Base-by-base conservation (phyloP, 23 red algal genomes). In the Chondrus crispus region DNA sequence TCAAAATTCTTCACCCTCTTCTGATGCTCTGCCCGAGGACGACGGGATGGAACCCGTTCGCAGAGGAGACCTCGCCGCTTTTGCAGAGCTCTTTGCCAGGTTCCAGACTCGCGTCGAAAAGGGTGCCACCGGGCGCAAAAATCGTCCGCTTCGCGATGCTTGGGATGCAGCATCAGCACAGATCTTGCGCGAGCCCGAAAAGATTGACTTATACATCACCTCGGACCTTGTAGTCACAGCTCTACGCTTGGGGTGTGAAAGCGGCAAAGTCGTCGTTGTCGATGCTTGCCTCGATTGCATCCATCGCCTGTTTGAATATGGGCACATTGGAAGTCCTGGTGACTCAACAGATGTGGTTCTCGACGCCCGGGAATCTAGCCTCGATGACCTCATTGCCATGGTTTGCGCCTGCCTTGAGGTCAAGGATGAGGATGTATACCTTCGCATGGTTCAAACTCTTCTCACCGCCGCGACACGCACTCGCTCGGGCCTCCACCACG, bases 381-480 rank as follows among this genome's bases (percentile, higher is more conserved):
- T 96, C 19, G 93, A 95, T 78, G 89, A 95, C 68, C 44, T 95
- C 18, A 90, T 98, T 32, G 68, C 86, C 32, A 64, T 90, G 72
- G 96, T 95, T 22, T 98, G 96, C 84, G 83, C 62, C 42, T 93
- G 93, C 77, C 75, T 98, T 33, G 88, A 98, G 49, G 90, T 93
- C 39, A 95, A 95, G 79, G 93, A 98, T 77, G 96, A 98, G 53
- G 81, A 88, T 39, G 94, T 95, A 3, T 95, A 90, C 24, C 78
- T 98, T 48, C 88, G 96, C 41, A 92, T 98, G 88, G 90, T 94
- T 71, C 96, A 98, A 76, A 93, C 93, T 26, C 82, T 98, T 13
- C 58, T 98, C 62, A 95, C 91, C 26, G 87, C 93, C 19, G 84
- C 89, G 30, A 95, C 93, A 7, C 92, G 93, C 38, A 92, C 94